Evolutionary conservation across 441 rosid genomes (phyloP), one percentile per base, ranked within the genome.

Genomic region (Arabidopsis hybrid): DNA sequence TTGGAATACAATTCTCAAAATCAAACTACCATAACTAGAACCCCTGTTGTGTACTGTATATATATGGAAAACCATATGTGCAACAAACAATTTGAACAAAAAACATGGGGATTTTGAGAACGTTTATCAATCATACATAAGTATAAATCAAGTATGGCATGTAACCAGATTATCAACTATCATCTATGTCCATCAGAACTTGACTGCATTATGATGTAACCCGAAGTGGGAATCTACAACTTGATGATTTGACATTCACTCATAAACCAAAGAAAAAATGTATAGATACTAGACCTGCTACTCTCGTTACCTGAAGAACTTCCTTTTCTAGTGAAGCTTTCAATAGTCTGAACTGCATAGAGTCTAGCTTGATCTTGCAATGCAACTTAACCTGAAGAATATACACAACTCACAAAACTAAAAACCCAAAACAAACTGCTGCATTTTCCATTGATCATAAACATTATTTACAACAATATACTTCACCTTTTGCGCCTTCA

Each of bases 401-500:
- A 63, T 4, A 45, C 51, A 62, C 2, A 69, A 57, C 17, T 52
- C 58, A 60, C 1, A 71, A 58, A 52, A 10, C 8, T 36, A 71
- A 56, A 55, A 55, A 61, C 51, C 29, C 47, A 43, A 73, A 10
- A n/a, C 57, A 47, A 38, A 21, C 43, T 65, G 10, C 14, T 29
- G 8, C 32, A 67, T 10, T 31, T 69, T 67, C 40, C 39, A 60
- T 35, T 14, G 45, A 50, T 50, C 42, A 59, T 38, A 13, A 31
- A 31, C 18, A 66, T 53, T 42, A 73, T 69, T 5, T 8, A 65
- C 45, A 67, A 56, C 42, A 75, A 67, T 57, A 64, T 69, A 32
- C 63, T 53, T 74, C 72, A 91, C 97, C 91, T 92, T 95, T 76
- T 95, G 97, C 11, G 88, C 96, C 83, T 92, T 95, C 35, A 95